These are phyloP conservation scores for Lactifluus volemus DNA, from an alignment of 768 basidiomycete species.

Conservation along the genomic window DNA sequence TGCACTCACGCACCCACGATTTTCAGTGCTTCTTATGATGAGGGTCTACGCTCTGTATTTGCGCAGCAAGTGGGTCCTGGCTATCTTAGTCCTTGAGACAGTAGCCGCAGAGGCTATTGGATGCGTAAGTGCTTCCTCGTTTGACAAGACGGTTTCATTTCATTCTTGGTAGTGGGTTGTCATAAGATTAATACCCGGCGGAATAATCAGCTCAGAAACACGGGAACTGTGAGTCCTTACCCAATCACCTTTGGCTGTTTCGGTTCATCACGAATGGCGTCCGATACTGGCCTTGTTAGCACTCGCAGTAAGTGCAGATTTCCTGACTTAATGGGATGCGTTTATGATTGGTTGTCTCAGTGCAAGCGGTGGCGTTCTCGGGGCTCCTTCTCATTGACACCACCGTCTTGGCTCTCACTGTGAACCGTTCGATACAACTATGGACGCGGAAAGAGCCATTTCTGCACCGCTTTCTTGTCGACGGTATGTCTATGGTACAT, in stretches of 20 bases:
- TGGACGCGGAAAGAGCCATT: slow-evolving; percentile 11
- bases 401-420: slow-evolving; percentile 19
- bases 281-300: not conserved
- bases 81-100: slow-evolving; percentile 4
- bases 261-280: not conserved
- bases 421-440: slow-evolving; percentile 9
- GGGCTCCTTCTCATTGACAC: slow-evolving; percentile 18
- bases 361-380: slow-evolving; percentile 14
- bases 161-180: not conserved
- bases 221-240: not conserved
- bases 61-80: slow-evolving; percentile 20
- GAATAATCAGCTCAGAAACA: not conserved
- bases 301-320: not conserved
- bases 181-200: not conserved
- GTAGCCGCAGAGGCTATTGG: not conserved
- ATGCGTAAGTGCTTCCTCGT: not conserved
- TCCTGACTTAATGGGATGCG: not conserved
- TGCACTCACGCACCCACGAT: not conserved
- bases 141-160: not conserved
- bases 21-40: slow-evolving; percentile 19
- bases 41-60: slow-evolving; percentile 24
- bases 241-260: not conserved
- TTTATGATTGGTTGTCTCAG: slow-evolving; percentile 2
- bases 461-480: slow-evolving; percentile 1
- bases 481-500: slow-evolving; percentile 6